Evolutionary conservation across 1,139 yeast species (phyloP).

Genomic region (Magnusiomyces fungicola): DNA sequence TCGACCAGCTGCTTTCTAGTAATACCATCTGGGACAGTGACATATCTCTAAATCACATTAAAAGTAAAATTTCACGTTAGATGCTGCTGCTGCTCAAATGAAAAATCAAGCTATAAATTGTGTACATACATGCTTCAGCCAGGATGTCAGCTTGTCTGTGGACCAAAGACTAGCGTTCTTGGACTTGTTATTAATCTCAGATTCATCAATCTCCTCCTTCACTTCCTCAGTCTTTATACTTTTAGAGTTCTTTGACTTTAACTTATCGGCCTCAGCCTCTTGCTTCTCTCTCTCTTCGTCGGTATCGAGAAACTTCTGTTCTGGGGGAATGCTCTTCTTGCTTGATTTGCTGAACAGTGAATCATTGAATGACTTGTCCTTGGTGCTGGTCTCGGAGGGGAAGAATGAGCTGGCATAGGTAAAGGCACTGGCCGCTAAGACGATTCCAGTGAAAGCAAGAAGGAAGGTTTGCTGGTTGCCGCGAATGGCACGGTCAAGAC

Average conservation of each 20-base stretch:
- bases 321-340: not conserved
- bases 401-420: conserved; percentile 14
- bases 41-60: conserved; percentile 18
- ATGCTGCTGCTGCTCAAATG: not conserved
- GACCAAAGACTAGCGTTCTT: conserved; percentile 22
- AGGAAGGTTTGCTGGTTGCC: conserved; percentile 20
- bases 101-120: not conserved
- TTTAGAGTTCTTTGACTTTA: too few relatives aligned
- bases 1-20: conserved; percentile 19
- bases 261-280: too few relatives aligned
- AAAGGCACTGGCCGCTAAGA: conserved; percentile 24
- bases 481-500: conserved; percentile 18
- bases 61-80: not conserved
- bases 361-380: not conserved
- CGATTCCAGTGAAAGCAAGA: conserved; percentile 23
- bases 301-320: conserved; percentile 2
- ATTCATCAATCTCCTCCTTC: not conserved
- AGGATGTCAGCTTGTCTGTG: conserved; percentile 18
- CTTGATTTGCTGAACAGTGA: not conserved
- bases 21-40: conserved; percentile 23
- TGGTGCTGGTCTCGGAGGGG: not conserved
- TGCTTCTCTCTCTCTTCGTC: not conserved
- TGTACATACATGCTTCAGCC: conserved; percentile 21
- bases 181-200: conserved; percentile 2
- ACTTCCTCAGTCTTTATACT: not conserved